Conservation (phyloP, 2,329 filamentous ascomycete genomes). For the Aspergillus piperis region DNA sequence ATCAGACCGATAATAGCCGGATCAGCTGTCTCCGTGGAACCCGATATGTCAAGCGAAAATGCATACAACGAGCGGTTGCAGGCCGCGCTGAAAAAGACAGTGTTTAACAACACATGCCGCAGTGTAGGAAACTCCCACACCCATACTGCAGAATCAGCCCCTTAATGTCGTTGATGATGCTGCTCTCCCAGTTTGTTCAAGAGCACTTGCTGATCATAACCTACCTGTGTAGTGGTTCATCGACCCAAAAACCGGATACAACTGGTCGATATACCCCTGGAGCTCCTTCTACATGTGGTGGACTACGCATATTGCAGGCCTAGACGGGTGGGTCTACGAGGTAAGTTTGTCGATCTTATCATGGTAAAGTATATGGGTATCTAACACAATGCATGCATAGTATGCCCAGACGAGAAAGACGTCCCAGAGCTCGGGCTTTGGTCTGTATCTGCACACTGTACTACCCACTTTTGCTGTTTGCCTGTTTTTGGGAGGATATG, state of each 20-base stretch:
- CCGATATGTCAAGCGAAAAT: slow-evolving; percentile 14
- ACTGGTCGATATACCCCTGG: slow-evolving; percentile 24
- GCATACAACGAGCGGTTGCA: slow-evolving; percentile 13
- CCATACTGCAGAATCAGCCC: too few species aligned
- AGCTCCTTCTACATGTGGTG: slow-evolving; percentile 22
- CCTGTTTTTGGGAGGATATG: too few species aligned
- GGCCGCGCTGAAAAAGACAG: slow-evolving; percentile 11
- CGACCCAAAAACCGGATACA: slow-evolving; percentile 15
- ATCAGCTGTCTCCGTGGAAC: slow-evolving; percentile 15
- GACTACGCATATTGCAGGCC: neutral
- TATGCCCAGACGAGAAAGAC: too few species aligned
- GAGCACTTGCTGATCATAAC: neutral
- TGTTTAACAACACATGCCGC: slow-evolving; percentile 14
- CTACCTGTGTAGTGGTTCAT: slow-evolving; percentile 17
- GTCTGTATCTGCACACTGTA: too few species aligned
- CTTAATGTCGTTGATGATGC: too few species aligned
- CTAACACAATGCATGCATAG: too few species aligned
- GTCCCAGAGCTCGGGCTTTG: too few species aligned
- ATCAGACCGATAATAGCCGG: slow-evolving; percentile 16
- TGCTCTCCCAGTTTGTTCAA: too few species aligned
- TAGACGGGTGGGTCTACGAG: slow-evolving; percentile 5
- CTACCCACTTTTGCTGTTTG: too few species aligned
- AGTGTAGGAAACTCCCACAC: slow-evolving; percentile 11
- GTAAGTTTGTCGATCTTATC: neutral
- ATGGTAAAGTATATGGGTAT: too few species aligned